Evolutionary conservation across 306 rosid genomes (phyloP).

Genomic region (Biancaea sappan): DNA sequence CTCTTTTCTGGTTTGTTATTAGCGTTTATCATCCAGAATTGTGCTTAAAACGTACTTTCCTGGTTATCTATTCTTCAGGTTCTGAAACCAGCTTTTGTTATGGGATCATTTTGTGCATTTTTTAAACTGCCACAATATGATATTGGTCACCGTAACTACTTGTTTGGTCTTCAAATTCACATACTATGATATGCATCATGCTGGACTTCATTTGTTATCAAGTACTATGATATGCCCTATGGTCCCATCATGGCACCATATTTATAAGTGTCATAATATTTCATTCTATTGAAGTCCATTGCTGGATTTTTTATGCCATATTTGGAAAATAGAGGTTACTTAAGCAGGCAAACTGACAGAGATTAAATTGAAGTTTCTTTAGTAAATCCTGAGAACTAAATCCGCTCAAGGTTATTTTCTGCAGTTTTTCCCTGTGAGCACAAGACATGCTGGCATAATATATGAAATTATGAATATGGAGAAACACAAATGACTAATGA

Average conservation of each 20-base stretch:
- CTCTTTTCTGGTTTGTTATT: constrained; percentile 1
- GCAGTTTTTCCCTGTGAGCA: background rate
- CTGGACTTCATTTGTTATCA: background rate
- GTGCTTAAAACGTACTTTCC: constrained; percentile 3
- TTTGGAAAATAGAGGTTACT: background rate
- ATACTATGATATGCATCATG: background rate
- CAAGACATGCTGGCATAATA: background rate
- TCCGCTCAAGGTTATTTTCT: background rate
- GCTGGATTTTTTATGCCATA: background rate
- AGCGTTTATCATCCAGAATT: background rate
- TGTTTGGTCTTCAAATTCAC: background rate
- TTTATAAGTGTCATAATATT: background rate
- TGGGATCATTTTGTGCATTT: constrained; percentile 2
- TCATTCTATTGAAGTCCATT: constrained; percentile 1
- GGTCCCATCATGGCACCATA: background rate
- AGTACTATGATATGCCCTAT: background rate
- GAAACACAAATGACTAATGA: background rate
- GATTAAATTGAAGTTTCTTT: background rate
- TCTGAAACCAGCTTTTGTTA: constrained; percentile 7
- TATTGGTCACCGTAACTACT: background rate
- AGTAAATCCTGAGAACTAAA: background rate
- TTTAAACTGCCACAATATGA: background rate
- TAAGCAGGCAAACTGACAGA: background rate
- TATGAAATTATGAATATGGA: background rate
- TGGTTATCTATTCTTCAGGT: background rate